Base-by-base conservation (phyloP, 768 basidiomycete species). In the Candolleomyces aberdarensis region DNA sequence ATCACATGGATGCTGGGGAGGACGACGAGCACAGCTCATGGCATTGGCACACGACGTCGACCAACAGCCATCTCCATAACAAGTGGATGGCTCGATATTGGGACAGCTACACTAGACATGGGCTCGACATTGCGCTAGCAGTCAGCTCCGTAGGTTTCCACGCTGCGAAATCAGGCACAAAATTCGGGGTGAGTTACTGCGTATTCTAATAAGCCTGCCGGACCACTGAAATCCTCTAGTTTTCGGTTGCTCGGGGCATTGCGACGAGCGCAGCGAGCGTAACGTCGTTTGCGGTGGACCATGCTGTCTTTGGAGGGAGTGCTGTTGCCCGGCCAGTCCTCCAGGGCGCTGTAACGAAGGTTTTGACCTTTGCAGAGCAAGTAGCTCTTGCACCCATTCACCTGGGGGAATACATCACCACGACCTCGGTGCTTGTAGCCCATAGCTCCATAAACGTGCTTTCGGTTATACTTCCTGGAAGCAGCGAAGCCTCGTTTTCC, bases 401-500 rank as follows among this genome's bases (percentile, higher is more conserved):
- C 63, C 75, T 92, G 17, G 84, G 86, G 36, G 90, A 93, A 75
- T 86, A 89, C 64, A 79, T 93, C 54, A 88, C 91, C 14, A 84
- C 87, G 3, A 88, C 89, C 5, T 88, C 88, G 5, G 77, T 94
- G 43, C 75, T 85, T 19, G 89, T 89, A 2, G 92, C 89, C 0
- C 84, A 90, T 60, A 83, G 85, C 63, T 90, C 91, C 26, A 84
- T 92, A 63, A 89, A 91, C 66, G 80, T 86, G 49, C 82, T 92
- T 44, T 83, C 87, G 10, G 78, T 82, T 44, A 85, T 91, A 64
- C 89, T 91, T 69, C 87, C 88, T 2, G 87, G 87, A 4, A 86
- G 85, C 66, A 87, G 85, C 66, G 92, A 92, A 62, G 87, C 91
- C 2, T 87, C 89, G 17, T 93, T 93, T 71, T 92, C 91, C 1